phyloP scores from a whole-genome alignment of 495 filamentous ascomycete genomes.

The Penicillium ochrochloron region DNA sequence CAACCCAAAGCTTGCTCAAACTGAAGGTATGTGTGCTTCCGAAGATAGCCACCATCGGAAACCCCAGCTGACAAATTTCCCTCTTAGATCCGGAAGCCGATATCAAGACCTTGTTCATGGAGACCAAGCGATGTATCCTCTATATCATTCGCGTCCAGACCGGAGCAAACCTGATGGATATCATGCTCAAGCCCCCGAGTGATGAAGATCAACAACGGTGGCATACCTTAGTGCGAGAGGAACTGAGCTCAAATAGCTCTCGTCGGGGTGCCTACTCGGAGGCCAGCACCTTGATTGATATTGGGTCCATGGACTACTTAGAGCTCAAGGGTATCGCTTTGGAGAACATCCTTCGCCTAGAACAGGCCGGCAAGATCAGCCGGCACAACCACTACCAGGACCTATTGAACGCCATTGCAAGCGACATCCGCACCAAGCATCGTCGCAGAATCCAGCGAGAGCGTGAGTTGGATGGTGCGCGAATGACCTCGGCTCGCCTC shows the following conservation, averaged over 20 bases:
- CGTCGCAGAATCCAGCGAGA: constrained; percentile 86
- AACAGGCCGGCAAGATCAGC: constrained; percentile 81
- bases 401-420: constrained; percentile 91
- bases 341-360: constrained; percentile 90
- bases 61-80: constrained; percentile 12
- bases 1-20: constrained; percentile 86
- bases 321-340: constrained; percentile 91
- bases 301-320: constrained; percentile 86
- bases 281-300: constrained; percentile 80
- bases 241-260: constrained; percentile 69
- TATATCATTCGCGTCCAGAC: constrained; percentile 98
- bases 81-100: constrained; percentile 80
- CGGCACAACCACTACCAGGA: constrained; percentile 96
- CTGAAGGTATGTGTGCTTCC: constrained; percentile 60
- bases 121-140: constrained; percentile 94
- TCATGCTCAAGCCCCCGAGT: constrained; percentile 87
- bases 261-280: constrained; percentile 89
- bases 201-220: constrained; percentile 89
- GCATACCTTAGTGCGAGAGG: constrained; percentile 81
- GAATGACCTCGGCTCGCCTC: constrained; percentile 79
- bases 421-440: constrained; percentile 97
- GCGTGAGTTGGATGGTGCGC: constrained; percentile 86
- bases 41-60: background rate
- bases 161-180: constrained; percentile 89
- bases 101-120: constrained; percentile 91